A percentile compares a stretch with the other conserved stretches of the same genome.
These are phyloP conservation scores for Aphanomyces invadans DNA, from an alignment of 352 stramenopile genomes.

Conservation along the genomic window DNA sequence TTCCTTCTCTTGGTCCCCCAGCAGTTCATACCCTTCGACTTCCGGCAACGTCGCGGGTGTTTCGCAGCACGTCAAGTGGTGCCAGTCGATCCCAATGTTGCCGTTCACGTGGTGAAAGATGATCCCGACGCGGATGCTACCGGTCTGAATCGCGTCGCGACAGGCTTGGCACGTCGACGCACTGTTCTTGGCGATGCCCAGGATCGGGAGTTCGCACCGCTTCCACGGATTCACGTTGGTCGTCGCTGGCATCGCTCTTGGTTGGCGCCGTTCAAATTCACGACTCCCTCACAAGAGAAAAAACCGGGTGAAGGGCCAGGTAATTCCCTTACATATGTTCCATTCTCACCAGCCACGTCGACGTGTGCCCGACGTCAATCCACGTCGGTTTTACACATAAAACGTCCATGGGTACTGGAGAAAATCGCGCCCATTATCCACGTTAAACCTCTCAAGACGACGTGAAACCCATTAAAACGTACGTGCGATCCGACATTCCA, in stretches of 20 bases:
- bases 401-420: no score
- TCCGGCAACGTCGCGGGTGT: constrained; percentile 3
- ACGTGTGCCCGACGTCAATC: background rate
- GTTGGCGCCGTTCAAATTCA: background rate
- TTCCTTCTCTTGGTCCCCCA: constrained; percentile 10
- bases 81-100: constrained; percentile 18
- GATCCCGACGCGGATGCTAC: constrained; percentile 5
- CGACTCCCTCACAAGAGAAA: background rate
- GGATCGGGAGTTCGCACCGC: constrained; percentile 11
- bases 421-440: no score
- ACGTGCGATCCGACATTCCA: background rate
- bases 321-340: background rate
- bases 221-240: constrained; percentile 14
- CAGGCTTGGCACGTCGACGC: constrained; percentile 14
- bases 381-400: background rate
- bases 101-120: constrained; percentile 24
- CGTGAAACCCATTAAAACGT: no score
- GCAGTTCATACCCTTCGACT: constrained; percentile 14
- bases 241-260: background rate
- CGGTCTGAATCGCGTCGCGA: background rate
- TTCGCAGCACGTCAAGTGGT: constrained; percentile 21
- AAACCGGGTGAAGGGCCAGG: no score
- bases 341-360: background rate
- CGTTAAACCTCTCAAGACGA: no score
- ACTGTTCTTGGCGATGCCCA: constrained; percentile 14